Evolutionary conservation across 169 alveolate genomes (phyloP).

Genomic region (Eimeria acervulina): DNA sequence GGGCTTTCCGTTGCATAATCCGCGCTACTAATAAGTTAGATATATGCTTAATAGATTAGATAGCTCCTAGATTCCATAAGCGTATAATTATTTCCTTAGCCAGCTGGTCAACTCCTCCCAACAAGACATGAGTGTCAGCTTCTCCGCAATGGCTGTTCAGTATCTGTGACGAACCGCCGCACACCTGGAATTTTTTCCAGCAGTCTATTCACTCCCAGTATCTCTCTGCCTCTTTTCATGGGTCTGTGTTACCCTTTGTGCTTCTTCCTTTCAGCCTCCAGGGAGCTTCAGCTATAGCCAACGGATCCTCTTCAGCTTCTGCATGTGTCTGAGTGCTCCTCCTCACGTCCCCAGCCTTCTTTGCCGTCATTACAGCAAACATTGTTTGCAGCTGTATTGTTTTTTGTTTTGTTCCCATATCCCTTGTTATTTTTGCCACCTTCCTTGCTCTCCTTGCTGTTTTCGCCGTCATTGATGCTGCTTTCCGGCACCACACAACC

Average conservation of each 20-base stretch:
- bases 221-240: neutral
- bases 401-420: neutral
- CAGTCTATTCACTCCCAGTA: neutral
- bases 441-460: neutral
- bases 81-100: neutral
- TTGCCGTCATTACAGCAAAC: neutral
- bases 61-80: too few species aligned
- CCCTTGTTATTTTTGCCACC: too few species aligned
- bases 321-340: neutral
- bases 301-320: too few species aligned
- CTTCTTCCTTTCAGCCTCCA: neutral
- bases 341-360: neutral
- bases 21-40: neutral
- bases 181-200: neutral
- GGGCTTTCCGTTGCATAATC: neutral
- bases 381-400: neutral
- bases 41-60: neutral
- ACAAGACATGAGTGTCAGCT: neutral
- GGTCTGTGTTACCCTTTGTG: neutral
- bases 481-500: neutral
- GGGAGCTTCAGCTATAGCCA: neutral
- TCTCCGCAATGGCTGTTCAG: neutral
- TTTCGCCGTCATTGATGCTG: neutral
- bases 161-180: neutral
- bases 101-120: neutral